Percentiles rank a stretch among this genome's conserved stretches.
These are phyloP conservation scores for Suillus decipiens DNA, from an alignment of 768 basidiomycete species.

Conservation along the genomic window DNA sequence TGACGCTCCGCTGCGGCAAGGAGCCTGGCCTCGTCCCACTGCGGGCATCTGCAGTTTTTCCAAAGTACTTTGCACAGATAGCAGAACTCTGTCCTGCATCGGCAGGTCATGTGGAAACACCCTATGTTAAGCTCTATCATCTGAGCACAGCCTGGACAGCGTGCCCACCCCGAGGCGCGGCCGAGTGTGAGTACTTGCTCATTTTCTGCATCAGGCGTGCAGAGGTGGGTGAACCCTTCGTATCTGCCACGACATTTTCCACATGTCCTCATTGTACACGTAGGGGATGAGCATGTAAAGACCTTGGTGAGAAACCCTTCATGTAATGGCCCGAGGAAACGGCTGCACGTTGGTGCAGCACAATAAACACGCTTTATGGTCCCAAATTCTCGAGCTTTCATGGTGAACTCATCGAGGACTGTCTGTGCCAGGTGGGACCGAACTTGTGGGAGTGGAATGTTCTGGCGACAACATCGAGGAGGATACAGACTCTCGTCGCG, in stretches of 20 bases:
- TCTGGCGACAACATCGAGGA: slow-evolving; percentile 39
- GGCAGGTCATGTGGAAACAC: slow-evolving; percentile 44
- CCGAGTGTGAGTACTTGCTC: slow-evolving; percentile 30
- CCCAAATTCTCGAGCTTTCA: slow-evolving; percentile 32
- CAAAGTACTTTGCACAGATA: slow-evolving; percentile 55
- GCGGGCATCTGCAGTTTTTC: slow-evolving; percentile 64
- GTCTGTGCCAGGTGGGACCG: slow-evolving; percentile 23
- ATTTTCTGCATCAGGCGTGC: slow-evolving; percentile 26
- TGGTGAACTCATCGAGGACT: slow-evolving; percentile 22
- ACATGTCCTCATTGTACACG: slow-evolving; percentile 26
- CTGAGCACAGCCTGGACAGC: slow-evolving; percentile 41
- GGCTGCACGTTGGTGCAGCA: slow-evolving; percentile 35
- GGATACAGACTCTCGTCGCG: slow-evolving; percentile 43
- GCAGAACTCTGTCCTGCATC: slow-evolving; percentile 41
- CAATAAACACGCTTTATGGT: slow-evolving; percentile 42
- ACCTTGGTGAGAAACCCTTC: slow-evolving; percentile 27
- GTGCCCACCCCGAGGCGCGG: slow-evolving; percentile 34
- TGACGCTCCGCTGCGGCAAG: slow-evolving; percentile 45
- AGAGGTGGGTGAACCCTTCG: slow-evolving; percentile 28
- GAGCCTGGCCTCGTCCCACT: slow-evolving; percentile 59
- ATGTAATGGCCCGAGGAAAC: slow-evolving; percentile 36
- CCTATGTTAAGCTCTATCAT: slow-evolving; percentile 40
- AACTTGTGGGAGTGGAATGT: slow-evolving; percentile 30
- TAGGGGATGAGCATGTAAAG: slow-evolving; percentile 24
- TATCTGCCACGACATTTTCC: slow-evolving; percentile 25